These are phyloP conservation scores for Ustilago crameri DNA, from an alignment of 1,284 basidiomycete genomes.

Conservation along the genomic window DNA sequence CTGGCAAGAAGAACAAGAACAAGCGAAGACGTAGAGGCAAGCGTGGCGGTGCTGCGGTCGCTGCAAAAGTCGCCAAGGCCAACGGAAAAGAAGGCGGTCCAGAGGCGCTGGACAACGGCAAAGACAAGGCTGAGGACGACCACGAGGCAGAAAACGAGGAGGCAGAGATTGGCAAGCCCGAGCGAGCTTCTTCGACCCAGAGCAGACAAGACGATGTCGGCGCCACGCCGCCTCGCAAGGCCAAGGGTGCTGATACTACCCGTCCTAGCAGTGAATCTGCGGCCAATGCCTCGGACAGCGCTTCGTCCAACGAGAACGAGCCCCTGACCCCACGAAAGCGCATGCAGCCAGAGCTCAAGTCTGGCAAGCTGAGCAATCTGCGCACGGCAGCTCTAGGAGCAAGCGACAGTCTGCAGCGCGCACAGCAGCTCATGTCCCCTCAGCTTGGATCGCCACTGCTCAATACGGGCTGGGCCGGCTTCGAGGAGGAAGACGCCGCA, in stretches of 20 bases:
- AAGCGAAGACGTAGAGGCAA: slow-evolving; percentile 63
- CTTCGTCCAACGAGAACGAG: slow-evolving; percentile 39
- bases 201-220: background rate
- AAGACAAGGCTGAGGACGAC: slow-evolving; percentile 69
- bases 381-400: slow-evolving; percentile 23
- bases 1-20: slow-evolving; percentile 44
- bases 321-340: slow-evolving; percentile 23
- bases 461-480: slow-evolving; percentile 38
- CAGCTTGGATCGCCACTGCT: slow-evolving; percentile 35
- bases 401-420: slow-evolving; percentile 43
- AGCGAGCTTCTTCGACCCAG: background rate
- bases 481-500: slow-evolving; percentile 38
- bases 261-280: slow-evolving; percentile 9
- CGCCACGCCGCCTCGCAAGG: slow-evolving; percentile 12
- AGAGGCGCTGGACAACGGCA: slow-evolving; percentile 57
- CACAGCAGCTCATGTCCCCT: slow-evolving; percentile 49
- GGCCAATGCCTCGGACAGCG: slow-evolving; percentile 18
- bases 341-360: slow-evolving; percentile 2
- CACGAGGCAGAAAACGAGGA: slow-evolving; percentile 22
- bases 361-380: slow-evolving; percentile 11
- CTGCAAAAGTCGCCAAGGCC: slow-evolving; percentile 72
- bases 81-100: slow-evolving; percentile 70
- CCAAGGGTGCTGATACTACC: slow-evolving; percentile 6
- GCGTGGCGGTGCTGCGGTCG: slow-evolving; percentile 57
- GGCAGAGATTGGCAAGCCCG: background rate